Evolutionary conservation across 2,329 filamentous ascomycete species (phyloP), one percentile per base, ranked within the genome.

Genomic region (Claviceps spartinae): DNA sequence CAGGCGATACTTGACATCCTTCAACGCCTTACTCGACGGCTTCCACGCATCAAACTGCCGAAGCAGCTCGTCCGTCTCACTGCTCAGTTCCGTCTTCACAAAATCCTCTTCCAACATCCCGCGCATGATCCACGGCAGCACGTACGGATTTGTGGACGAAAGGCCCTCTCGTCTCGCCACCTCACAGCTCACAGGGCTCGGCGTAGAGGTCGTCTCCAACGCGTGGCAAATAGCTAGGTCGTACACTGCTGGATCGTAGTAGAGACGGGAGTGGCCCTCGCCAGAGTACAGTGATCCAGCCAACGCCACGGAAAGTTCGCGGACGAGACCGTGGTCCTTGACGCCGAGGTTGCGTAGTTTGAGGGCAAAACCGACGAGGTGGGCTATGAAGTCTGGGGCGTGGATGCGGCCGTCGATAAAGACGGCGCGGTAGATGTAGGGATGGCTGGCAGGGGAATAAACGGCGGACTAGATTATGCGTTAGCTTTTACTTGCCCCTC

Each of bases 321-420:
- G 83, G 57, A 98, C 85, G 6, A 98, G 78, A 5, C 91, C 91
- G 65, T 98, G 93, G 64, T 98, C 93, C 2, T 87, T 85, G 24
- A 97, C 78, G 37, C 93, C 93, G 1, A 96, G 78, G 63, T 98
- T 98, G 51, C 93, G 87, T 9, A 98, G 76, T 62, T 96, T 97
- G 57, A 97, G 79, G 0, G 87, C 85, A 64, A 98, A 96, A 47
- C 89, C 90, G 45, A 98, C 85, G 2, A 98, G 79, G 62, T 95
- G 88, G 2, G 88, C 88, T 49, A 98, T 83, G 63, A 98, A 98
- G 65, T 95, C 90, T 2, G 90, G 88, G 0, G 90, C 86, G 65
- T 97, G 91, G 37, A 96, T 78, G 54, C 90, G 83, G 26, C 90
- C 88, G 66, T 98, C 91, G 51, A 98, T 86, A 64, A 97, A 97